phyloP scores from a whole-genome alignment of 305 asterid genomes.

The Fraxinus dipetala region DNA sequence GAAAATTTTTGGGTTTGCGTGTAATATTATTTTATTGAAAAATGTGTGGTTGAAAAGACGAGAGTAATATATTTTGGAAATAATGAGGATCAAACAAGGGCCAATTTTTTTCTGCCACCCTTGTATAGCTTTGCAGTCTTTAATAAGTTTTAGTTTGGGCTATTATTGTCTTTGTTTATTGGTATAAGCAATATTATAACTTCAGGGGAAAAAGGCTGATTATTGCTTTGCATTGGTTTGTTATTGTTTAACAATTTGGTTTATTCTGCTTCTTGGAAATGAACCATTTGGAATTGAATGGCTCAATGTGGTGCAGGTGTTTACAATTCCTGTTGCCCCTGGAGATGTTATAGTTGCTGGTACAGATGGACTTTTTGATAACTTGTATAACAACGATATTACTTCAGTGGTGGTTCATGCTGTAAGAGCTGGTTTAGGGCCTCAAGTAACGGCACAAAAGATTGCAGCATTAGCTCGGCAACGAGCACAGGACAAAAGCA shows the following conservation, averaged over 20 bases:
- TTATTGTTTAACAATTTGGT: neutral
- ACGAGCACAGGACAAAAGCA: slow-evolving; percentile 79
- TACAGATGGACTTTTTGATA: slow-evolving; percentile 95
- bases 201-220: neutral
- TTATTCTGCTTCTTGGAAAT: neutral
- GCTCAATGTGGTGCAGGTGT: slow-evolving; percentile 53
- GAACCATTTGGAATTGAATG: slow-evolving; percentile 17
- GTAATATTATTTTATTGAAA: too few species aligned
- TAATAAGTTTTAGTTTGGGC: slow-evolving; percentile 1
- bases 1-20: too few species aligned
- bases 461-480: slow-evolving; percentile 92
- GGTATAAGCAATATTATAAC: neutral
- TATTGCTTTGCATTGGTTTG: neutral
- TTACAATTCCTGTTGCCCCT: slow-evolving; percentile 80
- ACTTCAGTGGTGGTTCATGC: slow-evolving; percentile 88
- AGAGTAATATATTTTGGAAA: too few species aligned
- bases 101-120: neutral
- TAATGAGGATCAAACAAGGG: too few species aligned
- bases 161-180: neutral
- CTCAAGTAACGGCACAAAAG: slow-evolving; percentile 91
- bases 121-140: neutral
- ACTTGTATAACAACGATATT: slow-evolving; percentile 78
- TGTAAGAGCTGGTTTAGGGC: slow-evolving; percentile 78
- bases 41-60: too few species aligned
- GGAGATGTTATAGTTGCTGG: slow-evolving; percentile 95